Percentiles rank a stretch among this genome's conserved stretches.
Conservation (phyloP, 345 rosid genomes). For the Lepidium sativum region DNA sequence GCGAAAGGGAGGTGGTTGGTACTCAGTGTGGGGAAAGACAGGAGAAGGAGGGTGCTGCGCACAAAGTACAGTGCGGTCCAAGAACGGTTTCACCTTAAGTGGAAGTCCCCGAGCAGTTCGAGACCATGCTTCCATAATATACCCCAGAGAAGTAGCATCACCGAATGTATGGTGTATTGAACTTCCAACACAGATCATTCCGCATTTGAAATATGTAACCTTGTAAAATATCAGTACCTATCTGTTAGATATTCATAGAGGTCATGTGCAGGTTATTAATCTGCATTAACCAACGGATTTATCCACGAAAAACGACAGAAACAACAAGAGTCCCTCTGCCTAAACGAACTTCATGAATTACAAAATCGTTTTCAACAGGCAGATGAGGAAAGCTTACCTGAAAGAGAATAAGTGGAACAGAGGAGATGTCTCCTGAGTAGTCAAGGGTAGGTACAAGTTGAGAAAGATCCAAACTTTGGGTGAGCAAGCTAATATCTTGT, state of each 20-base stretch:
- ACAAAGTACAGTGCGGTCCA: conserved; percentile 28
- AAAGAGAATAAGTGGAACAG: conserved; percentile 26
- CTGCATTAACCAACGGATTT: neutral
- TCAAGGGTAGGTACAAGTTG: conserved; percentile 27
- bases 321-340: neutral
- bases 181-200: conserved; percentile 27
- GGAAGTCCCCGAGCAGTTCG: conserved; percentile 14
- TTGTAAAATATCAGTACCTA: conserved; percentile 2
- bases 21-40: conserved; percentile 31
- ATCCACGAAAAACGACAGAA: neutral
- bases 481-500: conserved; percentile 14
- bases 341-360: neutral
- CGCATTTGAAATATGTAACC: conserved; percentile 33
- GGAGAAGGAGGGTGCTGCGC: conserved; percentile 31
- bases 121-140: conserved; percentile 25
- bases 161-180: conserved; percentile 24
- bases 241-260: neutral
- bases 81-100: conserved; percentile 11
- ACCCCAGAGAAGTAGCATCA: conserved; percentile 9
- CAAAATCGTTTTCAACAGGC: neutral
- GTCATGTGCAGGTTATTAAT: neutral
- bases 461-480: conserved; percentile 9
- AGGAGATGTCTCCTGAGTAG: conserved; percentile 21
- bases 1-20: conserved; percentile 28
- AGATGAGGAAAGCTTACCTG: conserved; percentile 17